Base-by-base conservation (phyloP, 805 yeast genomes). In the Saccharomycopsis selenospora region DNA sequence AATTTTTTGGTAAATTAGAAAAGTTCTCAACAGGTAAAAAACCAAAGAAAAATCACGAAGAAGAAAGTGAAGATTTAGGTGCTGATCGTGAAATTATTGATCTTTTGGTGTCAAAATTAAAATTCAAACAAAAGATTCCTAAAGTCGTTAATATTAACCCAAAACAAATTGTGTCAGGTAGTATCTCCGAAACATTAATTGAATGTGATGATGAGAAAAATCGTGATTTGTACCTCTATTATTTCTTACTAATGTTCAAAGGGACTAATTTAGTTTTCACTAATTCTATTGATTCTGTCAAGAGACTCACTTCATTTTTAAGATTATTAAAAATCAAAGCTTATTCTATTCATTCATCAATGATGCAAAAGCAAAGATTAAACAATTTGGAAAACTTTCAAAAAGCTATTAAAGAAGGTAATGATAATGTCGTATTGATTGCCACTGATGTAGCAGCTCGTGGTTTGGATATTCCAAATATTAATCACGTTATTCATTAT, bases 391-490 rank as follows among this genome's bases (percentile, higher is more conserved):
- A 93, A 66, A 75, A 82, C 53, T 91, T 89, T 70, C 77, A 74
- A 55, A 73, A 69, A 42, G 38, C 40, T 29, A 10, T 10, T 17
- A 18, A 20, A 10, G 3, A 2, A 1, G 33, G 42, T 17, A 57
- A 61, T 6, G 73, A 66, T 44, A 68, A 79, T 2, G 71, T 85
- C 0, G 90, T 90, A 2, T 70, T 93, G 48, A 76, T 93, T 46
- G 96, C 97, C 1, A 88, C 98, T 3, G 99, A 93, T 66, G 98
- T 93, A 42, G 99, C 99, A 2, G 99, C 99, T 3, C 79, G 99
- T 71, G 99, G 99, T 51, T 73, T 93, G 51, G 99, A 93, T 71
- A 88, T 93, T 47, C 84, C 95, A 2, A 77, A 76, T 42, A 90
- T 93, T 45, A 82, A 89, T 57, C 98, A 93, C 64, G 98, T 93